phyloP scores from a whole-genome alignment of 1,284 basidiomycete genomes.

The Marasmius sp. region DNA sequence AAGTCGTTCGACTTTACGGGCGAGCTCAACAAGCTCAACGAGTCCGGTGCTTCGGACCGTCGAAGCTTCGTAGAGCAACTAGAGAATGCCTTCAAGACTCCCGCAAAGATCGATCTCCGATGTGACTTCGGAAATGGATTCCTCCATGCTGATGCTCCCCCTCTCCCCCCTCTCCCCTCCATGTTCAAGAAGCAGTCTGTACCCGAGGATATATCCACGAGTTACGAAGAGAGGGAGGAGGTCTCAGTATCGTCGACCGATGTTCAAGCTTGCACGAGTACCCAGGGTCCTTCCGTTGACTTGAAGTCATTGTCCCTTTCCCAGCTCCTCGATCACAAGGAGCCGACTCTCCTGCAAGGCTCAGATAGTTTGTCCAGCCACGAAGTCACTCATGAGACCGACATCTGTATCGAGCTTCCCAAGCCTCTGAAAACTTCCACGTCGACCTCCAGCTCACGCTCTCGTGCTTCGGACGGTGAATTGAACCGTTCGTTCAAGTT shows the following conservation, averaged over 20 bases:
- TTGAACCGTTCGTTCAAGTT: constrained; percentile 73
- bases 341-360: constrained; percentile 36
- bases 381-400: constrained; percentile 12
- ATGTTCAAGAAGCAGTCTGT: not conserved
- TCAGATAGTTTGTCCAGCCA: constrained; percentile 30
- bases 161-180: constrained; percentile 37
- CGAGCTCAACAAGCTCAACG: constrained; percentile 70
- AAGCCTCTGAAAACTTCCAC: constrained; percentile 22
- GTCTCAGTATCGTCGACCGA: constrained; percentile 6
- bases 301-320: constrained; percentile 30
- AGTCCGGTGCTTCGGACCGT: constrained; percentile 65
- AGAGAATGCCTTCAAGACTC: constrained; percentile 75
- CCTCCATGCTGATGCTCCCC: constrained; percentile 43
- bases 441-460: constrained; percentile 41
- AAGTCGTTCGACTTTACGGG: constrained; percentile 86
- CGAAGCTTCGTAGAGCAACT: constrained; percentile 81
- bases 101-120: constrained; percentile 60
- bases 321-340: constrained; percentile 32
- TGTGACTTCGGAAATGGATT: constrained; percentile 40
- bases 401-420: constrained; percentile 9
- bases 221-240: not conserved
- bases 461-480: constrained; percentile 51
- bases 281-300: constrained; percentile 11
- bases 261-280: constrained; percentile 1
- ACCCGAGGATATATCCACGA: not conserved